A percentile compares a stretch with the other conserved stretches of the same genome.
Evolutionary conservation across 352 stramenopile genomes (phyloP).

Genomic region (Phytophthora megakarya): DNA sequence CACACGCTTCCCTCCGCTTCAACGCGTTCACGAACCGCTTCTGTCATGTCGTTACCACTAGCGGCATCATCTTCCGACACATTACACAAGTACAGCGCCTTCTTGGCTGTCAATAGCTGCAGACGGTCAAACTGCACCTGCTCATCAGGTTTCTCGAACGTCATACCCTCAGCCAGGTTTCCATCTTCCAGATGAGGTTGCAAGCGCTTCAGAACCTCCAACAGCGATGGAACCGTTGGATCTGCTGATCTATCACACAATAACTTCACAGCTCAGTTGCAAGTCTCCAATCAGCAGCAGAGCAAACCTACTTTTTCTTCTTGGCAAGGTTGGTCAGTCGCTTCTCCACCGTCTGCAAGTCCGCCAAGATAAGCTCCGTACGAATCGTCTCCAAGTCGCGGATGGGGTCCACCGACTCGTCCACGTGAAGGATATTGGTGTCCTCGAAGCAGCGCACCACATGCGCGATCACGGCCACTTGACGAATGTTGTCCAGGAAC

Average conservation of each 20-base stretch:
- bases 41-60: constrained; percentile 93
- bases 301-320: constrained; percentile 72
- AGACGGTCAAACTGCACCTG: constrained; percentile 84
- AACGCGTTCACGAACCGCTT: constrained; percentile 68
- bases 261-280: constrained; percentile 9
- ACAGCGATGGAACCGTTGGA: constrained; percentile 52
- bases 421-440: constrained; percentile 98
- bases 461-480: constrained; percentile 83
- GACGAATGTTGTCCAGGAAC: constrained; percentile 88
- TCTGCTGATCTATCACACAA: constrained; percentile 49
- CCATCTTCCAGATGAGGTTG: constrained; percentile 85
- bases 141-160: constrained; percentile 84
- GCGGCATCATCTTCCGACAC: constrained; percentile 95
- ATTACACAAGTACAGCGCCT: constrained; percentile 98
- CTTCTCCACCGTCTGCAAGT: constrained; percentile 82
- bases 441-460: constrained; percentile 98
- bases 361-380: constrained; percentile 95
- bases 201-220: constrained; percentile 66
- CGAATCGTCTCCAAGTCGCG: constrained; percentile 99
- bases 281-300: background rate
- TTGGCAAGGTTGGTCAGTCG: constrained; percentile 65
- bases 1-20: constrained; percentile 74
- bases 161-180: constrained; percentile 56
- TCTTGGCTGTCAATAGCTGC: constrained; percentile 91
- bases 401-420: constrained; percentile 95